Conservation (phyloP, 2,329 filamentous ascomycete species). For the Fusarium sp. region DNA sequence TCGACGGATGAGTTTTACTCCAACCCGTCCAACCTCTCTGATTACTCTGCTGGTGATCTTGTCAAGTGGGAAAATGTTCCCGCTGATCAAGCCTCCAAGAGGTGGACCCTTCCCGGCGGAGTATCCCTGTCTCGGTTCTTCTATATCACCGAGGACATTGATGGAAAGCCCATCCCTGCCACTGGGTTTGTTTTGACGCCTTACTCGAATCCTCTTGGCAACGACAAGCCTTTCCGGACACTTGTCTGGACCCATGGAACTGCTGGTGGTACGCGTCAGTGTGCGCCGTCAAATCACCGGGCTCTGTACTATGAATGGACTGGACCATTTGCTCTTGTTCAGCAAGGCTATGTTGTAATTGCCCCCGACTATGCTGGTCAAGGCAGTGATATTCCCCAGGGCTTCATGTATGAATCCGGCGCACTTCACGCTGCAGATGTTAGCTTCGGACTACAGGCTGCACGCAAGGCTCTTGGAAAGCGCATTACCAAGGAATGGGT, state of each 20-base stretch:
- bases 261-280: conserved; percentile 8
- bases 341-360: conserved; percentile 1
- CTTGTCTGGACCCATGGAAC: conserved; percentile 21
- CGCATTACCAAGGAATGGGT: conserved; percentile 15
- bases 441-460: background rate
- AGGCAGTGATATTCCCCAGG: conserved; percentile 11
- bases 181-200: conserved; percentile 5
- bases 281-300: conserved; percentile 6
- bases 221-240: conserved; percentile 12
- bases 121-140: conserved; percentile 6
- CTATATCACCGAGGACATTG: conserved; percentile 11
- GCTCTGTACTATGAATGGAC: conserved; percentile 11
- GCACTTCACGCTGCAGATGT: conserved; percentile 13
- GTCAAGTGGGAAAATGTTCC: conserved; percentile 18
- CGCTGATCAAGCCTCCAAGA: background rate
- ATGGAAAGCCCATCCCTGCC: conserved; percentile 9
- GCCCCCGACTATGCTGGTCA: conserved; percentile 15
- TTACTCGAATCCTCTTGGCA: conserved; percentile 10
- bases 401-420: conserved; percentile 19
- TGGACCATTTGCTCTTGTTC: background rate
- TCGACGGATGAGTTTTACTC: conserved; percentile 1
- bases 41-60: background rate
- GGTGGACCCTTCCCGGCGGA: conserved; percentile 9
- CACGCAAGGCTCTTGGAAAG: background rate
- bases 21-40: conserved; percentile 1